Evolutionary conservation across 2,329 filamentous ascomycete genomes (phyloP), one percentile per base, ranked within the genome.

Genomic region (Arthroderma sp.): DNA sequence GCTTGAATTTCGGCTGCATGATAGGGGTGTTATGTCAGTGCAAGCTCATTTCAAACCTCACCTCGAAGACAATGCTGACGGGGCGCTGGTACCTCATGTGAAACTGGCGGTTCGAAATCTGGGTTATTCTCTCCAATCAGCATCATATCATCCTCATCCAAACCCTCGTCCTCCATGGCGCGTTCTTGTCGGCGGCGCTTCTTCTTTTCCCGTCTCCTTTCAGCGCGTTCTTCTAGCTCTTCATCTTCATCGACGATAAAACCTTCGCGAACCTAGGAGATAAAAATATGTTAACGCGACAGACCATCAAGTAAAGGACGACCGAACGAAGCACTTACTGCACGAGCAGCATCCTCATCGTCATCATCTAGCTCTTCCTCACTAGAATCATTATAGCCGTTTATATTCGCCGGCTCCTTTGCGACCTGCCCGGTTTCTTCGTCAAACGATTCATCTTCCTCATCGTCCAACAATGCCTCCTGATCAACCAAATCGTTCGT

Each of bases 171-270:
- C 58, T 94, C 86, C 50, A 86, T 80, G 58, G 86, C 84, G 45
- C 84, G 81, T 59, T 93, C 83, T 48, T 78, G 74, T 37, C 76
- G 66, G 57, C 86, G 80, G 54, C 86, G 81, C 69, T 91, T 94
- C 64, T 78, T 78, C 58, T 80, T 78, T 62, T 83, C 82, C 52
- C 76, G 70, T 33, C 77, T 74, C 54, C 71, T 63, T 46, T 67
- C 65, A 50, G 78, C 76, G 54, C 74, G 75, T 43, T 74, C 81
- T 43, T 82, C 83, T 48, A 85, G 83, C 45, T 86, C 82, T 54
- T 86, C 83, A 50, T 89, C 87, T 58, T 94, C 88, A 57, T 94
- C 86, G 51, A 94, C 86, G 53, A 98, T 95, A 67, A 96, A 98
- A 28, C 88, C 89, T 69, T 94, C 87, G 43, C 84, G 84, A 52